phyloP scores from a whole-genome alignment of 2,329 filamentous ascomycete species.

The Rhynchosporium agropyri region DNA sequence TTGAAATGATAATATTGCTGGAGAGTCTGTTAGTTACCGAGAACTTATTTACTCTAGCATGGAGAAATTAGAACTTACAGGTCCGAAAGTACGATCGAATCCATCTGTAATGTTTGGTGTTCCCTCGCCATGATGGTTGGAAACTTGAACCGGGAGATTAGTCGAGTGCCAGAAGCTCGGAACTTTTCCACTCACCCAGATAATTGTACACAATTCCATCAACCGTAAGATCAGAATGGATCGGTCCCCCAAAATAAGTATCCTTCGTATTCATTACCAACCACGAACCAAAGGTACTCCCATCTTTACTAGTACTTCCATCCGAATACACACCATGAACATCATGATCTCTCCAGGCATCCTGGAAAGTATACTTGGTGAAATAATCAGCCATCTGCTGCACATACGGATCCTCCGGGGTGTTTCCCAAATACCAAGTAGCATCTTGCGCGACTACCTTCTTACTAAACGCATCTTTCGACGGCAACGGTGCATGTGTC shows the following conservation, averaged over 20 bases:
- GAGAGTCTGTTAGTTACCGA: background rate
- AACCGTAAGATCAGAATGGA: conserved; percentile 64
- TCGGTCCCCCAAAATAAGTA: conserved; percentile 62
- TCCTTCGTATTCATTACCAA: conserved; percentile 66
- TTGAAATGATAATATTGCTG: conserved; percentile 65
- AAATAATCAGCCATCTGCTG: conserved; percentile 61
- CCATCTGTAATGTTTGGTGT: conserved; percentile 66
- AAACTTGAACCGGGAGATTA: conserved; percentile 43
- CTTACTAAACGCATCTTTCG: conserved; percentile 46
- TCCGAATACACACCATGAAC: conserved; percentile 60
- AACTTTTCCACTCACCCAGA: conserved; percentile 43
- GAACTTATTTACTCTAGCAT: background rate
- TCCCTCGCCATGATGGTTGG: conserved; percentile 64
- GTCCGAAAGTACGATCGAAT: conserved; percentile 67
- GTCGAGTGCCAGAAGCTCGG: background rate
- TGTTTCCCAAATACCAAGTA: conserved; percentile 62
- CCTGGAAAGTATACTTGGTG: conserved; percentile 66
- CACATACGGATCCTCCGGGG: conserved; percentile 57
- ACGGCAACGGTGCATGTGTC: conserved; percentile 56
- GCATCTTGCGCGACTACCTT: conserved; percentile 62
- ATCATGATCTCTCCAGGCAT: conserved; percentile 59
- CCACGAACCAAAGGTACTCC: conserved; percentile 61
- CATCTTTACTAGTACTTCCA: conserved; percentile 52
- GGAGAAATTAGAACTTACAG: conserved; percentile 37
- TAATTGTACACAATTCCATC: conserved; percentile 70